These are phyloP conservation scores for Nannizzia gypsea DNA, from an alignment of 2,329 filamentous ascomycete genomes.

Conservation along the genomic window DNA sequence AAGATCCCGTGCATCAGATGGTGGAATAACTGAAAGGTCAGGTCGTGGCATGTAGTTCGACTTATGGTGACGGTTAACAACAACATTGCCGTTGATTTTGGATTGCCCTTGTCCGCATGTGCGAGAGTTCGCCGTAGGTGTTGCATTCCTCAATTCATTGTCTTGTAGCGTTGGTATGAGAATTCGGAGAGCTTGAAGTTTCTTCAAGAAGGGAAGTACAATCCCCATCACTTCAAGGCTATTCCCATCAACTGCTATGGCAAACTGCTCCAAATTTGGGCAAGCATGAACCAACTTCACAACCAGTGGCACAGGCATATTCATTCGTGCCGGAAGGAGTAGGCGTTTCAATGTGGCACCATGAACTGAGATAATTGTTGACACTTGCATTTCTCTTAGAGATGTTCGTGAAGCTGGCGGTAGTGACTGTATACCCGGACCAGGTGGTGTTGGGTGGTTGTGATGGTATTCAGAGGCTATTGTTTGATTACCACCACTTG, in stretches of 20 bases:
- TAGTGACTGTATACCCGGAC: slow-evolving; percentile 7
- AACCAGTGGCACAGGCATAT: slow-evolving; percentile 38
- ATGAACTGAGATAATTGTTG: slow-evolving; percentile 41
- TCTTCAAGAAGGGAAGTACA: slow-evolving; percentile 31
- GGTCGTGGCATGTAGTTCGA: background rate
- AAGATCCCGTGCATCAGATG: slow-evolving; percentile 17
- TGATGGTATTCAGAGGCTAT: background rate
- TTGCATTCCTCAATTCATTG: background rate
- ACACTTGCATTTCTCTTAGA: slow-evolving; percentile 31
- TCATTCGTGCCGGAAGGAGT: slow-evolving; percentile 46
- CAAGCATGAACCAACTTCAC: slow-evolving; percentile 42
- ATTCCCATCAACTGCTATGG: slow-evolving; percentile 36
- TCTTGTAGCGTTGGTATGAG: slow-evolving; percentile 23
- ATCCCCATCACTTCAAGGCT: slow-evolving; percentile 30
- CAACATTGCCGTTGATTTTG: background rate
- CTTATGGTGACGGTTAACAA: background rate
- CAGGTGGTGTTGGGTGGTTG: background rate
- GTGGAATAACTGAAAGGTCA: background rate
- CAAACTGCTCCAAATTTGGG: slow-evolving; percentile 49
- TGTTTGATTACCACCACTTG: slow-evolving; percentile 12
- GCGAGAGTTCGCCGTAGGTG: background rate
- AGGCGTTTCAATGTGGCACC: slow-evolving; percentile 44
- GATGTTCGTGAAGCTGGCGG: slow-evolving; percentile 21
- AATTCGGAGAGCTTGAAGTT: slow-evolving; percentile 31
- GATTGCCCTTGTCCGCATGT: background rate